Percentiles rank a stretch among this genome's conserved stretches.
Conservation (phyloP, 225 moss, liverwort and hornwort genomes). For the Straminergon stramineum region DNA sequence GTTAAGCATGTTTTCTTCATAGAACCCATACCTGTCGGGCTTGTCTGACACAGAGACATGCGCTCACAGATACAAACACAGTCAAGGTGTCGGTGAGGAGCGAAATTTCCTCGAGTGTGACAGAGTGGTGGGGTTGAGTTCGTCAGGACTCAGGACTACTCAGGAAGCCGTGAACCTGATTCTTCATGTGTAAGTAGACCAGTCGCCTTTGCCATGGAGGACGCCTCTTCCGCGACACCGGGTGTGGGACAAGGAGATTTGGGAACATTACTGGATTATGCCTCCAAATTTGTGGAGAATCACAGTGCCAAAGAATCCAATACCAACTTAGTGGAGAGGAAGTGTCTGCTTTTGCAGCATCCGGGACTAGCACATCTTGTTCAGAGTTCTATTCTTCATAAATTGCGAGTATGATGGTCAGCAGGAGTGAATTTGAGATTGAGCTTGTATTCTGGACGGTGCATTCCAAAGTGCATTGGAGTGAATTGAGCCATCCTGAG, state of each 20-base stretch:
- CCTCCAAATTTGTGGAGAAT: not conserved
- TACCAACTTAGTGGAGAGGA: fast-evolving
- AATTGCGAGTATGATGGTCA: not conserved
- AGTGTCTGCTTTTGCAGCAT: not conserved
- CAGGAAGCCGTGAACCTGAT: fast-evolving
- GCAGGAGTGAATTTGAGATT: not conserved
- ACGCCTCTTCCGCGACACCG: fast-evolving
- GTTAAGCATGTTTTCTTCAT: fast-evolving
- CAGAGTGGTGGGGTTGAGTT: not conserved
- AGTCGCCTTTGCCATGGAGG: fast-evolving
- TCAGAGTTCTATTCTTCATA: not conserved
- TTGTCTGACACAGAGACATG: no score
- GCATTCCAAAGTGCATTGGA: not conserved
- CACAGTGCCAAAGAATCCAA: fast-evolving
- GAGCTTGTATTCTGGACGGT: not conserved
- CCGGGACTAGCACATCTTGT: fast-evolving
- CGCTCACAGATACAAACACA: not conserved
- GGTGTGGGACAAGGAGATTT: not conserved
- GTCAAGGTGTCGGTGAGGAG: fast-evolving
- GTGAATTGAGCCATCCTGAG: not conserved
- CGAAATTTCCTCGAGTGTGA: not conserved
- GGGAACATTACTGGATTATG: fast-evolving
- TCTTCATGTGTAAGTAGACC: fast-evolving
- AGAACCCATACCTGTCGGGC: not conserved
- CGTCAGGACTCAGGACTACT: fast-evolving